Percentiles rank a stretch among this genome's conserved stretches.
Conservation (phyloP, 345 rosid species). For the Eutrema japonicum region DNA sequence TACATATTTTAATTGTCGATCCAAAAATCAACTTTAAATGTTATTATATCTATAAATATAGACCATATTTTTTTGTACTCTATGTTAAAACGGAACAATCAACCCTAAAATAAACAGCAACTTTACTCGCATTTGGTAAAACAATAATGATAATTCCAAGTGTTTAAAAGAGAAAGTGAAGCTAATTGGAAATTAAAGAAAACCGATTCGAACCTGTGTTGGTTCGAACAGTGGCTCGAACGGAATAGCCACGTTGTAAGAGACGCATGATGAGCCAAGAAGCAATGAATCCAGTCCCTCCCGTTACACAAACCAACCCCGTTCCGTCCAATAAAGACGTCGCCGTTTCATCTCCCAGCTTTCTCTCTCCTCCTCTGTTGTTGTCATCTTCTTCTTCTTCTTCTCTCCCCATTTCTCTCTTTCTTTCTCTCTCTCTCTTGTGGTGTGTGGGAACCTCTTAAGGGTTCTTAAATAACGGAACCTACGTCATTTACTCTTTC, state of each 20-base stretch:
- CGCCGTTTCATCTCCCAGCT: conserved; percentile 33
- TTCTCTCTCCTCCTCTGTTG: conserved; percentile 31
- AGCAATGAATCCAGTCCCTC: conserved; percentile 58
- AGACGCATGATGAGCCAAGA: conserved; percentile 67
- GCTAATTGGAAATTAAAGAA: background rate
- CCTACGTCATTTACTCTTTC: conserved; percentile 49
- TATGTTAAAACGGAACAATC: conserved; percentile 21
- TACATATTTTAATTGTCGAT: conserved; percentile 18
- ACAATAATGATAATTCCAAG: background rate
- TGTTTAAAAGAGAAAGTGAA: conserved; percentile 9
- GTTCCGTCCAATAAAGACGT: conserved; percentile 35
- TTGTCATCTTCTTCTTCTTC: conserved; percentile 40
- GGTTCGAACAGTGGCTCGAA: conserved; percentile 56
- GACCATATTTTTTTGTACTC: conserved; percentile 16
- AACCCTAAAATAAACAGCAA: background rate
- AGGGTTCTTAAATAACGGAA: conserved; percentile 50
- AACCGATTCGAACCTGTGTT: conserved; percentile 37
- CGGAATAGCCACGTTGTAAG: conserved; percentile 56
- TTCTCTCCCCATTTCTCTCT: conserved; percentile 35
- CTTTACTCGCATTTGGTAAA: background rate
- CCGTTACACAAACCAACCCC: conserved; percentile 60
- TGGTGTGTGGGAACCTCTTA: conserved; percentile 38
- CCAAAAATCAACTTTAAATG: conserved; percentile 42
- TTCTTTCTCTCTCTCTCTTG: conserved; percentile 30
- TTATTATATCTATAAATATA: background rate